Evolutionary conservation across 805 yeast genomes (phyloP).

Genomic region (Kluyveromyces lactis): DNA sequence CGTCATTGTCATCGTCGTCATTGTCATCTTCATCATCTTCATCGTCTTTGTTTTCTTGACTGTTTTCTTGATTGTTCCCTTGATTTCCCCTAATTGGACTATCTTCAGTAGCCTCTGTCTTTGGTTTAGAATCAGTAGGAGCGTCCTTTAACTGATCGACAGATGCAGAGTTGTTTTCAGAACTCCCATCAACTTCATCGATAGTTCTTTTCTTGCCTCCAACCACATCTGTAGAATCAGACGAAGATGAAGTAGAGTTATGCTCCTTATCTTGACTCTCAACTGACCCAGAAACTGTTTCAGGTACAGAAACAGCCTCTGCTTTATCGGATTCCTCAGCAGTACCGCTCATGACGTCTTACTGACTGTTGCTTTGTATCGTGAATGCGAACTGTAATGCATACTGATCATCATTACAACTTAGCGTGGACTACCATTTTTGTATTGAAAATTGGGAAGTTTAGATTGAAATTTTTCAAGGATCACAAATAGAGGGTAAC

Average conservation of each 20-base stretch:
- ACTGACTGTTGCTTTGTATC: background rate
- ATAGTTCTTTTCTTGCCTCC: conserved; percentile 5
- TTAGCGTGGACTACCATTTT: background rate
- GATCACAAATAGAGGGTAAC: conserved; percentile 3
- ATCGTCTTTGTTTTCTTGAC: conserved; percentile 28
- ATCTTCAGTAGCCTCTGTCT: conserved; percentile 12
- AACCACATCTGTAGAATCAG: conserved; percentile 2
- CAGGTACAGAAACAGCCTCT: background rate
- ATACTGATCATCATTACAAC: background rate
- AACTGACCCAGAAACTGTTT: background rate
- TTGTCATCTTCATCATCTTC: conserved; percentile 37
- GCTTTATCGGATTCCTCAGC: conserved; percentile 1
- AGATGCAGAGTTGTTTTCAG: background rate
- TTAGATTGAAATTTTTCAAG: conserved; percentile 2
- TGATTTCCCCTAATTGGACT: conserved; percentile 18
- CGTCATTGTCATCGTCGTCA: conserved; percentile 41
- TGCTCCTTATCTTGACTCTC: background rate
- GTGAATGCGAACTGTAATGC: background rate
- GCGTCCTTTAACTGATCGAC: conserved; percentile 6
- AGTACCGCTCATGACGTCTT: conserved; percentile 1
- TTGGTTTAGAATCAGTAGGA: conserved; percentile 6
- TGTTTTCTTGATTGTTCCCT: conserved; percentile 24
- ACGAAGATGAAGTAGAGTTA: background rate
- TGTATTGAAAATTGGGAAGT: background rate
- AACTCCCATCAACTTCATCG: background rate